Conservation (phyloP, 176 grass and related monocot genomes). For the Carex littledalei region DNA sequence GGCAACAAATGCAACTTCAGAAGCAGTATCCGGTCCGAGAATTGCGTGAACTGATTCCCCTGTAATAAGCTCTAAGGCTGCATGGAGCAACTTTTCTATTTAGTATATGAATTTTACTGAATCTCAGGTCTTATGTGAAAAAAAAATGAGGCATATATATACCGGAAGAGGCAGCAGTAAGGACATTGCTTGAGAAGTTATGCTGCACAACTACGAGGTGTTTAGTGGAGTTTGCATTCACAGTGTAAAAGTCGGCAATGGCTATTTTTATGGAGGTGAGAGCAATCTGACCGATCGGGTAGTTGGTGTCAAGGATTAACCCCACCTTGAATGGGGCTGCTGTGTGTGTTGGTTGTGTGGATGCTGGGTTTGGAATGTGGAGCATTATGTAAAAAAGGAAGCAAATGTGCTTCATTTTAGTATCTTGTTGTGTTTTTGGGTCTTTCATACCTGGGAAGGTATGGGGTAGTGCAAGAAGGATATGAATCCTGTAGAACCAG, state of each 20-base stretch:
- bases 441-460: not conserved
- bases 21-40: conserved; percentile 42
- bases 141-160: not conserved
- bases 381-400: not conserved
- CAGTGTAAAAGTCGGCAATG: conserved; percentile 23
- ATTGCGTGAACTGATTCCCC: conserved; percentile 37
- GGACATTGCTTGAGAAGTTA: conserved; percentile 1
- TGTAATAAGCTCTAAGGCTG: conserved; percentile 5
- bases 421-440: not conserved
- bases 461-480: not conserved
- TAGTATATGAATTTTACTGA: not conserved
- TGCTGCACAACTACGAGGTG: conserved; percentile 11
- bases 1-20: conserved; percentile 32
- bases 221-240: not conserved
- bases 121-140: not conserved
- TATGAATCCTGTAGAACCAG: not conserved
- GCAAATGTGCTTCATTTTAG: not conserved
- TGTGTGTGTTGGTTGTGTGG: not conserved
- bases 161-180: conserved; percentile 23
- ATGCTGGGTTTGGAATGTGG: not conserved
- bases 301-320: conserved; percentile 15
- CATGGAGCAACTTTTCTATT: not conserved
- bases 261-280: conserved; percentile 8
- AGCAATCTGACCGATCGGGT: conserved; percentile 1
- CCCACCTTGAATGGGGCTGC: not conserved